Percentiles rank a stretch among this genome's conserved stretches.
Evolutionary conservation across 768 basidiomycete species (phyloP).

Genomic region (Termitomyces sp.): DNA sequence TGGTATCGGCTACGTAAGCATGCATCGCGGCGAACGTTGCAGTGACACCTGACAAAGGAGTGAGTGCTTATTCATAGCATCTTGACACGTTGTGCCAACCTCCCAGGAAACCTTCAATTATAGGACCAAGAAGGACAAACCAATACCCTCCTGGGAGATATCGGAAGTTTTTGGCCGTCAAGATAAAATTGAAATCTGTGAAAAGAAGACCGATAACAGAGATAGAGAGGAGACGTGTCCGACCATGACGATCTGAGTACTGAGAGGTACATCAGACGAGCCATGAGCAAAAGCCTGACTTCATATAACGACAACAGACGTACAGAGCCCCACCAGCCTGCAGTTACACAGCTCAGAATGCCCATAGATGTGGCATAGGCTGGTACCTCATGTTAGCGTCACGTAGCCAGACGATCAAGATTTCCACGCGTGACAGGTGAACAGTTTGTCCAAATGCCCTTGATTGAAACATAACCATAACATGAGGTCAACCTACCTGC

Average conservation of each 20-base stretch:
- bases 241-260: slow-evolving; percentile 76
- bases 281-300: not conserved
- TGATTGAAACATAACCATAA: too few relatives aligned
- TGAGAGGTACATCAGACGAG: slow-evolving; percentile 18
- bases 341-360: slow-evolving; percentile 69
- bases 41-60: slow-evolving; percentile 32
- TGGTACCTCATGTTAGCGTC: slow-evolving; percentile 21
- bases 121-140: slow-evolving; percentile 61
- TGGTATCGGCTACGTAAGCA: slow-evolving; percentile 69
- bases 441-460: not conserved
- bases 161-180: slow-evolving; percentile 54
- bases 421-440: not conserved
- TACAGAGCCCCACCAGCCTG: slow-evolving; percentile 84
- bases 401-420: not conserved
- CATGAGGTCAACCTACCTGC: slow-evolving; percentile 39
- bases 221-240: slow-evolving; percentile 59
- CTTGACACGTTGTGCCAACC: slow-evolving; percentile 34
- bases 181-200: slow-evolving; percentile 60
- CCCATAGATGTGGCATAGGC: slow-evolving; percentile 65
- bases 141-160: slow-evolving; percentile 77
- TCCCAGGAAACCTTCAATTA: slow-evolving; percentile 67
- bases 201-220: slow-evolving; percentile 54
- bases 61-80: slow-evolving; percentile 1
- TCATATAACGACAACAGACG: slow-evolving; percentile 17
- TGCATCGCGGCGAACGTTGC: slow-evolving; percentile 46